Conservation (phyloP, 352 stramenopile genomes). For the Phytophthora niederhauseri region DNA sequence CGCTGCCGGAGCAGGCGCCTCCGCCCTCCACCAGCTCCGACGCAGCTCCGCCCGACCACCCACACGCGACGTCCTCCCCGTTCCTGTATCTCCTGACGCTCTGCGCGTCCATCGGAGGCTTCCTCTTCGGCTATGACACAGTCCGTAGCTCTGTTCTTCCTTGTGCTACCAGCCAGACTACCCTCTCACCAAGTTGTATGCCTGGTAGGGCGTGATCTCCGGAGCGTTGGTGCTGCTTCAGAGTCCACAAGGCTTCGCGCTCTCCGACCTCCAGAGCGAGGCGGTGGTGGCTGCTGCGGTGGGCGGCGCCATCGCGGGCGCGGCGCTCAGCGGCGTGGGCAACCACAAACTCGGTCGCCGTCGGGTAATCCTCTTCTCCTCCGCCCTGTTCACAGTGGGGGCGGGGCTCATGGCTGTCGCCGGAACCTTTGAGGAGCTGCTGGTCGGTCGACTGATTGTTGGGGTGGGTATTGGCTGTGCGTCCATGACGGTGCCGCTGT, state of each 20-base stretch:
- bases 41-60: constrained; percentile 1
- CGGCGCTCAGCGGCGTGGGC: constrained; percentile 57
- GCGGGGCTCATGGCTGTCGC: constrained; percentile 65
- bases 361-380: constrained; percentile 70
- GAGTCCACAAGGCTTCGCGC: constrained; percentile 59
- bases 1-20: constrained; percentile 4
- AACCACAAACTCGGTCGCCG: constrained; percentile 68
- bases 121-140: constrained; percentile 89
- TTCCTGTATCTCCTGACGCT: constrained; percentile 75
- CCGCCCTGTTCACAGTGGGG: constrained; percentile 63
- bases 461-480: constrained; percentile 71
- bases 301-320: constrained; percentile 71
- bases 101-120: constrained; percentile 77
- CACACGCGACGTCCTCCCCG: constrained; percentile 7
- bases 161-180: neutral
- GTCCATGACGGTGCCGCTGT: constrained; percentile 81
- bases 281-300: constrained; percentile 75
- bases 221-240: constrained; percentile 76
- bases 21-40: constrained; percentile 6
- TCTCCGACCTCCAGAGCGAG: constrained; percentile 65
- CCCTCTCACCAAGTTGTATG: constrained; percentile 3
- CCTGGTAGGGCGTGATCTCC: constrained; percentile 68
- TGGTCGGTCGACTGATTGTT: constrained; percentile 65
- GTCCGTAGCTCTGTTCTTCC: constrained; percentile 18
- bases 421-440: constrained; percentile 51